Base-by-base conservation (phyloP, 2,329 filamentous ascomycete genomes). In the Xylaria sp. region DNA sequence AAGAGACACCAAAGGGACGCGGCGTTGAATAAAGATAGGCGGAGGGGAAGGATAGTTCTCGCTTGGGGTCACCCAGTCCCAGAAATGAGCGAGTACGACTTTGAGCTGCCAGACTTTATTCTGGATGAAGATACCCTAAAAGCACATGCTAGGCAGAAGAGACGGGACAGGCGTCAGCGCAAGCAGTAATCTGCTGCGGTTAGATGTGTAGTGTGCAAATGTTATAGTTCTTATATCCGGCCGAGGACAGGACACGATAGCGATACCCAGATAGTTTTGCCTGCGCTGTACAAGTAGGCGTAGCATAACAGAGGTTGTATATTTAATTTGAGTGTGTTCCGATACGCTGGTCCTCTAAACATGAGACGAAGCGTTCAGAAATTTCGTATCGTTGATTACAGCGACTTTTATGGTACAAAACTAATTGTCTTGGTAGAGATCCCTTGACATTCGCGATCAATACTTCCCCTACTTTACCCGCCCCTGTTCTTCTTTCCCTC, bases 21-120 rank as follows among this genome's bases (percentile, higher is more conserved):
- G 6, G 93, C 94, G 9, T 80, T 97, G n/a, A 91, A 89, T 69
- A 89, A 89, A 72, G 85, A 88, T 57, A 86, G 93, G 39, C 89
- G 92, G 61, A 88, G 89, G 58, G 88, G 89, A 51, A 86, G 93
- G 58, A 92, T 87, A 60, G 85, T 90, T 17, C 84, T 91, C 56
- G 95, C 94, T 3, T 98, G 96, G 86, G 95, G 95, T 0, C 88
- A 91, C 30, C 87, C 92, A 0, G 80, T 98, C 21, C 94, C 94
- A 0, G 93, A 97, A 14, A 82, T 91, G 65, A 78, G 83, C 4
- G 87, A 92, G 76, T 78, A 78, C 36, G 92, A 97, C 50, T 98
- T 98, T 77, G 85, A 88, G 65, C 82, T 97, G 60, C 93, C 94
- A 0, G 83, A 86, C 6, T 91, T 91, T 45, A 88, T 87, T 68